phyloP scores from a whole-genome alignment of 331 rosid species.

The Dryas integrifolia region DNA sequence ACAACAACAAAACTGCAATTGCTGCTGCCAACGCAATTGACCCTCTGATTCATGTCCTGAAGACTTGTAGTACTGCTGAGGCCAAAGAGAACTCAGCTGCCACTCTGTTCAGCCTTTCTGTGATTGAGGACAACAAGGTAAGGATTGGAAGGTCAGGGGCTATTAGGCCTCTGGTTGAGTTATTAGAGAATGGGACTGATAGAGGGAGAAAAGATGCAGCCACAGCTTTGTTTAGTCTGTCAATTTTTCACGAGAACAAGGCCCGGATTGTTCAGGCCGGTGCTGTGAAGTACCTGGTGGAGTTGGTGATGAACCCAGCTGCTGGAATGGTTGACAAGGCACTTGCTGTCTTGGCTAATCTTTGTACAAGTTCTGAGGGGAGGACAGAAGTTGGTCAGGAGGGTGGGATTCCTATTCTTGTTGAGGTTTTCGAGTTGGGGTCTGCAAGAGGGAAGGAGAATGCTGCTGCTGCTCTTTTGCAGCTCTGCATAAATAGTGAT shows the following conservation, averaged over 20 bases:
- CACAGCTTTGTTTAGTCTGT: conserved; percentile 30
- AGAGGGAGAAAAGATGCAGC: conserved; percentile 38
- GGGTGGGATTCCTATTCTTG: conserved; percentile 26
- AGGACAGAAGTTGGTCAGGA: conserved; percentile 25
- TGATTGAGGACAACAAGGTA: conserved; percentile 73
- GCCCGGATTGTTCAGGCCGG: conserved; percentile 33
- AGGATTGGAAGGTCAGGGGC: conserved; percentile 87
- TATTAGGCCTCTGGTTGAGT: conserved; percentile 68
- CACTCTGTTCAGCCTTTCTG: conserved; percentile 81
- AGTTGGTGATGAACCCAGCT: conserved; percentile 91
- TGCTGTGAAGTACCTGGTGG: conserved; percentile 73
- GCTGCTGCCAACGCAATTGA: conserved; percentile 75
- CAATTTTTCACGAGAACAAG: conserved; percentile 32
- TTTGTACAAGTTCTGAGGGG: conserved; percentile 31
- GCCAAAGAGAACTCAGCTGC: conserved; percentile 95
- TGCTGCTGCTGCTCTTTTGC: conserved; percentile 33
- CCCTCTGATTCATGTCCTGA: conserved; percentile 77
- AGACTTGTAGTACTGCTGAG: conserved; percentile 63
- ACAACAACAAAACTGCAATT: conserved; percentile 63
- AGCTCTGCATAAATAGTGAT: conserved; percentile 25
- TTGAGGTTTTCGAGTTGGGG: conserved; percentile 35
- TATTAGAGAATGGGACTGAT: conserved; percentile 48
- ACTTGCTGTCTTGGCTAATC: conserved; percentile 34
- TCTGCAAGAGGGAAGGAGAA: conserved; percentile 52
- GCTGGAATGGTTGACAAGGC: conserved; percentile 34